Evolutionary conservation across 495 filamentous ascomycete species (phyloP).

Genomic region (Neurospora tetraspora): DNA sequence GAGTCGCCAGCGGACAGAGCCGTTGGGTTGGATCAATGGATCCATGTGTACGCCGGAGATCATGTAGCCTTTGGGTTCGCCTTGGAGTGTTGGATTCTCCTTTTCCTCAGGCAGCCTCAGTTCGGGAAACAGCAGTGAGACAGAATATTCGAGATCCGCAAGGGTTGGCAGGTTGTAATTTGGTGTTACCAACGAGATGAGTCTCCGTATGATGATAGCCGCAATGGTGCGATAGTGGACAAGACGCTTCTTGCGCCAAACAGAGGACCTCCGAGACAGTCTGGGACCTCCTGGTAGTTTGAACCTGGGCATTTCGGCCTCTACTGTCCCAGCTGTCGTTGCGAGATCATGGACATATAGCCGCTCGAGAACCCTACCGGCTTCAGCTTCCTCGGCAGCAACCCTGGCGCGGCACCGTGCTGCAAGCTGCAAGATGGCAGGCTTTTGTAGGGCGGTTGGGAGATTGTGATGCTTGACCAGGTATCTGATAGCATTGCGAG

Average conservation of each 20-base stretch:
- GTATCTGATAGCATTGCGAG: constrained; percentile 68
- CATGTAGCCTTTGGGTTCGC: constrained; percentile 37
- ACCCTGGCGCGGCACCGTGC: constrained; percentile 23
- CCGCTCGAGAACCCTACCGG: constrained; percentile 19
- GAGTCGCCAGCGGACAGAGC: constrained; percentile 28
- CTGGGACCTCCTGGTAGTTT: constrained; percentile 3
- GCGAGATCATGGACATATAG: constrained; percentile 30
- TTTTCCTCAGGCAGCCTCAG: constrained; percentile 1
- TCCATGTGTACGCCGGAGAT: constrained; percentile 45
- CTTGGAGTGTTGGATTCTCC: neutral
- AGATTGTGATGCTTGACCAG: constrained; percentile 48
- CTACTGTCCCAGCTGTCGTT: constrained; percentile 28
- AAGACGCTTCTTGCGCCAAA: constrained; percentile 17
- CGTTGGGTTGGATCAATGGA: constrained; percentile 23
- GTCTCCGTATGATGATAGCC: constrained; percentile 27
- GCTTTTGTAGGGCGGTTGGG: constrained; percentile 58
- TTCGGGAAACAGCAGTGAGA: constrained; percentile 28
- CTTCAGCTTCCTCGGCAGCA: constrained; percentile 24
- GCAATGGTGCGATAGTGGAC: constrained; percentile 27
- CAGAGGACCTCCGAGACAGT: constrained; percentile 4
- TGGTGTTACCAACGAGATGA: constrained; percentile 30
- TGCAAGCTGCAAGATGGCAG: constrained; percentile 49
- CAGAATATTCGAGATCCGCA: constrained; percentile 22
- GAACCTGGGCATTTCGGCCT: constrained; percentile 30
- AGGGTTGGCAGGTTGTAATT: constrained; percentile 14